phyloP scores from a whole-genome alignment of 495 filamentous ascomycete species.

The Penicillium lagena region DNA sequence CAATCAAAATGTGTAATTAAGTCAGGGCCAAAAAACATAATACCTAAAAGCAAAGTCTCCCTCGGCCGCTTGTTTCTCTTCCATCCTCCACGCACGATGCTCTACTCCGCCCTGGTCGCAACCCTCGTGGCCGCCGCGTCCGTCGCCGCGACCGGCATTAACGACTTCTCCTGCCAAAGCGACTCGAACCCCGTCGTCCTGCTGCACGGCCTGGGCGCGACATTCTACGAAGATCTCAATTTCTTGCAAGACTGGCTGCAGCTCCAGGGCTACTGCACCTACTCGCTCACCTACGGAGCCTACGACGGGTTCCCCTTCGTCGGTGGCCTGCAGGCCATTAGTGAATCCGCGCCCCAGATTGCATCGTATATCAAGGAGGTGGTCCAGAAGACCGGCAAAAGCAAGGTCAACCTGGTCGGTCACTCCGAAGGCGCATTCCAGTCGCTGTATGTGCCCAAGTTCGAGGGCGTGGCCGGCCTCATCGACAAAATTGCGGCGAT shows the following conservation, averaged over 20 bases:
- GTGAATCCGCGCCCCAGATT: constrained; percentile 41
- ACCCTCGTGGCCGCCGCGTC: constrained; percentile 12
- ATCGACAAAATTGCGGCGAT: constrained; percentile 44
- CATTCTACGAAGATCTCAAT: constrained; percentile 47
- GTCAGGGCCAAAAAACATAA: too few relatives aligned
- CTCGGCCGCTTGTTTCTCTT: not conserved
- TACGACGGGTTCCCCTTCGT: constrained; percentile 39
- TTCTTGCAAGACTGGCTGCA: constrained; percentile 46
- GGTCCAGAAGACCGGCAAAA: constrained; percentile 29
- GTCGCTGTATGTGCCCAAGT: constrained; percentile 46
- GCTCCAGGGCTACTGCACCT: constrained; percentile 45
- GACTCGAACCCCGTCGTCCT: constrained; percentile 41
- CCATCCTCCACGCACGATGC: constrained; percentile 6
- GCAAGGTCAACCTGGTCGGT: constrained; percentile 44
- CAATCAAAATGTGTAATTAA: not conserved
- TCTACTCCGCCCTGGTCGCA: constrained; percentile 11
- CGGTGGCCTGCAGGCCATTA: constrained; percentile 40
- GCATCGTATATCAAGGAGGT: constrained; percentile 42
- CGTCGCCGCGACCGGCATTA: constrained; percentile 19
- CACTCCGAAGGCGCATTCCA: constrained; percentile 52
- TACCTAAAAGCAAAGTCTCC: too few relatives aligned
- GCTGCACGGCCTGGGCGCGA: constrained; percentile 48
- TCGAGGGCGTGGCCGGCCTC: constrained; percentile 34
- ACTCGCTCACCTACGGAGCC: constrained; percentile 45
- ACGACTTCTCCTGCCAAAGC: constrained; percentile 36